phyloP scores from a whole-genome alignment of 1,139 yeast genomes.

The Saccharomyces pastorianus region DNA sequence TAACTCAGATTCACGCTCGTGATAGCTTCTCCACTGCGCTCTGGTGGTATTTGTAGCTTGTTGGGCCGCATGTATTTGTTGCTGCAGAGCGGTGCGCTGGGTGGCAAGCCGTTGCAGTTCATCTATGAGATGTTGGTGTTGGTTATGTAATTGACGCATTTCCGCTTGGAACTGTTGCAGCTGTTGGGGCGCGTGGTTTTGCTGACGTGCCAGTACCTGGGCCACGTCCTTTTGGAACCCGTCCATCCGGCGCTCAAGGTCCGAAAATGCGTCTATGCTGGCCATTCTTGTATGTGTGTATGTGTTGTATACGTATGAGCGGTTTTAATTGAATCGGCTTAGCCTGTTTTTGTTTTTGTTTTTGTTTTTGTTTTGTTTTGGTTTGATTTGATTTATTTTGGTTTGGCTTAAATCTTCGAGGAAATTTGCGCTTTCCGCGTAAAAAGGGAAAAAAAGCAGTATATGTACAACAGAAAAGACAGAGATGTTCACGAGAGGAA shows the following conservation, averaged over 20 bases:
- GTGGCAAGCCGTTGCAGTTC: neutral
- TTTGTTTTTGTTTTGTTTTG: neutral
- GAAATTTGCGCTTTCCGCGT: neutral
- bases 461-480: neutral
- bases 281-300: neutral
- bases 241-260: constrained; percentile 1
- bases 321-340: neutral
- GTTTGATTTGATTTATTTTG: neutral
- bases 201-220: neutral
- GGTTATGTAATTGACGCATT: neutral
- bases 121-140: neutral
- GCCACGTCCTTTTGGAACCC: neutral
- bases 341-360: neutral
- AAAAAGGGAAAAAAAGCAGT: neutral
- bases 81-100: neutral
- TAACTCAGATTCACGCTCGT: neutral
- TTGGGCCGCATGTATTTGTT: neutral
- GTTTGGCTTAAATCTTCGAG: neutral
- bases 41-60: neutral
- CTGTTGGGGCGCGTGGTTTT: neutral
- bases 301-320: neutral
- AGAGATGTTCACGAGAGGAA: neutral
- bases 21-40: neutral
- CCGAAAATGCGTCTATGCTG: neutral
- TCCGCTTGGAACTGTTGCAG: neutral